These are phyloP conservation scores for Debaryomyces prosopidis DNA, from an alignment of 805 yeast genomes.

Conservation along the genomic window DNA sequence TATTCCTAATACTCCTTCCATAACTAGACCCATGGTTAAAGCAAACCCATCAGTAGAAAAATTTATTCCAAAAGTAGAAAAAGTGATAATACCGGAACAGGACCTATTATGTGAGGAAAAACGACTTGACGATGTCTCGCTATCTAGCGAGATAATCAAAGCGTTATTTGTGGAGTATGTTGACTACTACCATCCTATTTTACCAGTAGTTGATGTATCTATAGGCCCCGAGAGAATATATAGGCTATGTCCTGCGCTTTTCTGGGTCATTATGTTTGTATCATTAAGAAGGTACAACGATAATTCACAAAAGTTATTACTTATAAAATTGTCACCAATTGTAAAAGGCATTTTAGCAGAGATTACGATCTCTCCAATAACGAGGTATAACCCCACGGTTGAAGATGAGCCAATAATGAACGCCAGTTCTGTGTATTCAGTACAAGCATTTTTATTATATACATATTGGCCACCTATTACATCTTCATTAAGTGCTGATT, in stretches of 20 bases:
- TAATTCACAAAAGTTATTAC: slow-evolving; percentile 37
- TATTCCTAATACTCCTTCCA: slow-evolving; percentile 31
- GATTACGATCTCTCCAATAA: slow-evolving; percentile 86
- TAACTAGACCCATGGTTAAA: slow-evolving; percentile 12
- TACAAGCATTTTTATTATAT: slow-evolving; percentile 85
- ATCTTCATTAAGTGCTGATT: slow-evolving; percentile 91
- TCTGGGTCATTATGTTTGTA: slow-evolving; percentile 91
- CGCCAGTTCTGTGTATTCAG: slow-evolving; percentile 89
- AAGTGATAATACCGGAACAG: slow-evolving; percentile 12
- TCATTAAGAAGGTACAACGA: slow-evolving; percentile 66
- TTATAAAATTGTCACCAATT: slow-evolving; percentile 62
- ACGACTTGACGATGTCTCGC: slow-evolving; percentile 64
- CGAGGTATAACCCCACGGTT: slow-evolving; percentile 77
- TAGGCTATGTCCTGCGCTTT: slow-evolving; percentile 79
- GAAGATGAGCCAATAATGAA: slow-evolving; percentile 80
- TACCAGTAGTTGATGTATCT: slow-evolving; percentile 83
- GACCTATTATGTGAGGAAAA: slow-evolving; percentile 62
- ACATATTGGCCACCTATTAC: slow-evolving; percentile 97
- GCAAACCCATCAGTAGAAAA: not conserved
- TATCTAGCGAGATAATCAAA: slow-evolving; percentile 61
- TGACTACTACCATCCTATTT: slow-evolving; percentile 73
- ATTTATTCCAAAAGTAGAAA: not conserved
- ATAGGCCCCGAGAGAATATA: slow-evolving; percentile 83
- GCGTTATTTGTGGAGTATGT: slow-evolving; percentile 70
- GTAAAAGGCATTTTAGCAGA: slow-evolving; percentile 81